A percentile compares a stretch with the other conserved stretches of the same genome.
These are phyloP conservation scores for Candida namnaoensis DNA, from an alignment of 805 yeast species.

Conservation along the genomic window DNA sequence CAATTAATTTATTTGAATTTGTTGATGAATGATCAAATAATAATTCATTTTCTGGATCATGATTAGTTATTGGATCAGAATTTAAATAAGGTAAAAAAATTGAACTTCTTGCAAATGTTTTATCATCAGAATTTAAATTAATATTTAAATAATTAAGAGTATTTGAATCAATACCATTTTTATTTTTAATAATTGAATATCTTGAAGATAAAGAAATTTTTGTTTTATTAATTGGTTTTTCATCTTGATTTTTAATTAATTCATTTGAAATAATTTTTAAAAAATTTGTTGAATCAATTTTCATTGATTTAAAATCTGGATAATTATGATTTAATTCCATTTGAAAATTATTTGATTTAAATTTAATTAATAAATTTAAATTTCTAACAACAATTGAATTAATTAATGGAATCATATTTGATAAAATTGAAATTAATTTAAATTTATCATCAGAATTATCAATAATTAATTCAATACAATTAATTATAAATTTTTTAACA, in stretches of 20 bases:
- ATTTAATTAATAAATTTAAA: conserved; percentile 28
- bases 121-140: conserved; percentile 23
- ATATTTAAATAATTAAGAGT: conserved; percentile 21
- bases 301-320: conserved; percentile 52
- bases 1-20: conserved; percentile 37
- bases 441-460: conserved; percentile 52
- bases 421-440: conserved; percentile 43
- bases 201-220: conserved; percentile 10
- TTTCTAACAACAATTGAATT: conserved; percentile 41
- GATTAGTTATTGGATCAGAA: conserved; percentile 11
- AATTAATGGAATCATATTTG: conserved; percentile 51
- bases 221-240: too few relatives aligned
- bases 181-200: conserved; percentile 26
- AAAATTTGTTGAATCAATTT: conserved; percentile 52
- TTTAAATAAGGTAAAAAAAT: conserved; percentile 27
- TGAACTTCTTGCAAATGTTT: conserved; percentile 25
- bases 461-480: conserved; percentile 35
- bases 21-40: conserved; percentile 30
- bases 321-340: conserved; percentile 51
- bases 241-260: conserved; percentile 28
- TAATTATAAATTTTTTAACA: conserved; percentile 53
- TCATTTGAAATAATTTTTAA: conserved; percentile 55
- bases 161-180: conserved; percentile 13
- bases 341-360: conserved; percentile 48
- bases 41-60: conserved; percentile 32